Evolutionary conservation across 306 rosid genomes (phyloP), one percentile per base, ranked within the genome.

Genomic region (Heteromeles arbutifolia): DNA sequence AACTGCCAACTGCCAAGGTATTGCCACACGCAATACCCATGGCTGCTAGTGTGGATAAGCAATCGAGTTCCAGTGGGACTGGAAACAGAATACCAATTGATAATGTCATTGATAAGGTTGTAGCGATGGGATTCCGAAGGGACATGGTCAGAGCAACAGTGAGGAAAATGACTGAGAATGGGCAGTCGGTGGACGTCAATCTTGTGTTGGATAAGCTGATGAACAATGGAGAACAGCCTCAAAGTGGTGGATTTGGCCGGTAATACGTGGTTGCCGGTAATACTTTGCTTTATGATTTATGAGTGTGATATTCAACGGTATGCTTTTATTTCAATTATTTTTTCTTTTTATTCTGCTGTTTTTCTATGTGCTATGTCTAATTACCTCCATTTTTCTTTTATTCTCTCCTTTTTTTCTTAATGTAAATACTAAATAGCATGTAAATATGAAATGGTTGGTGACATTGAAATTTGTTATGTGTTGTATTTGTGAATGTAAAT

Each of bases 91-190:
- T 53, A 32, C 75, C 82, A 13, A 78, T 48, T 11, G 79, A 81
- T 56, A 86, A 81, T 70, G 85, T 81, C 76, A 41, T 81, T 74
- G 84, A 81, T n/a, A 71, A 81, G 54, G 83, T 82, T 62, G 90
- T 84, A 10, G 81, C 77, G 4, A 86, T 86, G 87, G 87, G 90
- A 74, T 86, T 86, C 61, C 80, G 83, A 65, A 84, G 87, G 74
- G 87, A 84, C 75, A 9, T 58, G 31, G 90, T 86, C 79, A 75
- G 76, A 81, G 85, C 83, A 29, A 70, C 86, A 19, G 87, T 82
- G 67, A 81, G 64, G 77, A 86, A 82, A 77, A 74, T 84, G 83
- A 62, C 84, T 0, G 83, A 82, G 79, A 79, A 80, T 74, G 86
- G 83, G 74, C 84, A 77, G 76, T 32, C 86, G 4, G 83, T 79